These are phyloP conservation scores for Isabelozyma heimii DNA, from an alignment of 805 yeast species.

Conservation along the genomic window DNA sequence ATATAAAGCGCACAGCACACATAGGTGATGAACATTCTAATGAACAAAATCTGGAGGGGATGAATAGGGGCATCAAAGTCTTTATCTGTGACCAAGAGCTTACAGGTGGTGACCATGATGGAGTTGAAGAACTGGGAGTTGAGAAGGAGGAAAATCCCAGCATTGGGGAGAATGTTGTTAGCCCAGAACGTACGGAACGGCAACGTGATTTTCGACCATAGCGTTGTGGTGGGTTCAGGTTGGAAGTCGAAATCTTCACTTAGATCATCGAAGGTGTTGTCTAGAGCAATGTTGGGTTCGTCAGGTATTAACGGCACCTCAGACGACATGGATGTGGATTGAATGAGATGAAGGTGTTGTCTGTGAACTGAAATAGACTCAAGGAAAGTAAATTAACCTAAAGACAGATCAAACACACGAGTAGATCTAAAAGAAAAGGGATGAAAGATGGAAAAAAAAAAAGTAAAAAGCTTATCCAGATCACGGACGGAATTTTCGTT, in stretches of 20 bases:
- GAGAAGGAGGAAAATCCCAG: slow-evolving; percentile 57
- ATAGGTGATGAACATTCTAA: slow-evolving; percentile 74
- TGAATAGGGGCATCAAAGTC: slow-evolving; percentile 60
- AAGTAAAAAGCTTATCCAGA: too few relatives aligned
- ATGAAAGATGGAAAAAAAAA: too few relatives aligned
- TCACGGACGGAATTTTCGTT: too few relatives aligned
- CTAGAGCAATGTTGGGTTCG: neutral
- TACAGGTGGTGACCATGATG: slow-evolving; percentile 72
- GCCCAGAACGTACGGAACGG: neutral
- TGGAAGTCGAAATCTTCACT: neutral
- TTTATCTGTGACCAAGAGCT: slow-evolving; percentile 66
- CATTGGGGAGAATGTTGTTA: neutral
- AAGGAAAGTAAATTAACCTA: too few relatives aligned
- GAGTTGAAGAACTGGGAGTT: slow-evolving; percentile 73
- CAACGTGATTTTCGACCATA: neutral
- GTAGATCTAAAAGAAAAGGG: too few relatives aligned
- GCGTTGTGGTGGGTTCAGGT: neutral
- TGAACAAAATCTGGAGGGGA: slow-evolving; percentile 75
- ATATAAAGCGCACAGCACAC: slow-evolving; percentile 56
- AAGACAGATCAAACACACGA: too few relatives aligned
- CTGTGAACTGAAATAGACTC: too few relatives aligned
- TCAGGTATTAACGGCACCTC: neutral
- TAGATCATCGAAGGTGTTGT: neutral
- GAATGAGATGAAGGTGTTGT: too few relatives aligned
- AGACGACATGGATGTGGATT: too few relatives aligned